Conservation (phyloP, 345 rosid genomes). For the Moringa oleifera region DNA sequence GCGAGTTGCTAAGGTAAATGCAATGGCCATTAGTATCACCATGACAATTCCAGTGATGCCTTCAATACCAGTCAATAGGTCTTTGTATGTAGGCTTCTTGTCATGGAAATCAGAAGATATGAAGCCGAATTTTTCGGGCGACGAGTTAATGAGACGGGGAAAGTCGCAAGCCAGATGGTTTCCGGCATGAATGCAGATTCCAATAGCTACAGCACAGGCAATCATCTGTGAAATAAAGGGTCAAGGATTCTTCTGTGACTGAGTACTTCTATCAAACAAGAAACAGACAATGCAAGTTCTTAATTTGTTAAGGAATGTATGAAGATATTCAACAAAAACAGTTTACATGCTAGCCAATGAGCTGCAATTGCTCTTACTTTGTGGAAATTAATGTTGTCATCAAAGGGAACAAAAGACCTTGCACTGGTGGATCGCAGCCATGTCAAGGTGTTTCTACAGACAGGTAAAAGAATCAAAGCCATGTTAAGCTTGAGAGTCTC, state of each 20-base stretch:
- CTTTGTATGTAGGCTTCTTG: slow-evolving; percentile 57
- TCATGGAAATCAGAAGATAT: slow-evolving; percentile 50
- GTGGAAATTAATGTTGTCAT: slow-evolving; percentile 88
- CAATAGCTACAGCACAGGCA: slow-evolving; percentile 64
- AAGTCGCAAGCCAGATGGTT: slow-evolving; percentile 80
- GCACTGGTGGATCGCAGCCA: slow-evolving; percentile 85
- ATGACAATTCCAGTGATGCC: slow-evolving; percentile 75
- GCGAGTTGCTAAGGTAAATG: slow-evolving; percentile 68
- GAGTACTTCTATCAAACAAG: too few relatives aligned
- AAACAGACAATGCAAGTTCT: too few relatives aligned
- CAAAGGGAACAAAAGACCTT: slow-evolving; percentile 61
- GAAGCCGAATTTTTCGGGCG: slow-evolving; percentile 54
- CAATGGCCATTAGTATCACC: slow-evolving; percentile 60
- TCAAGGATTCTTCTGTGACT: neutral
- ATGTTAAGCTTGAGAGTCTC: slow-evolving; percentile 96
- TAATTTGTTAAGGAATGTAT: too few relatives aligned
- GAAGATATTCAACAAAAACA: too few relatives aligned
- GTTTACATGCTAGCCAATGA: neutral
- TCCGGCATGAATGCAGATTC: slow-evolving; percentile 67
- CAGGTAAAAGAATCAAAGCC: slow-evolving; percentile 93
- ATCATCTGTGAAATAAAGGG: slow-evolving; percentile 45
- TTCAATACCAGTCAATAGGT: slow-evolving; percentile 56
- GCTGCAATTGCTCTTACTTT: slow-evolving; percentile 44
- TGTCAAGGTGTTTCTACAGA: slow-evolving; percentile 88
- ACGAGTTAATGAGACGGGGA: slow-evolving; percentile 53